phyloP scores from a whole-genome alignment of 371 early-diverging fungal genomes.

The Nematocida major region DNA sequence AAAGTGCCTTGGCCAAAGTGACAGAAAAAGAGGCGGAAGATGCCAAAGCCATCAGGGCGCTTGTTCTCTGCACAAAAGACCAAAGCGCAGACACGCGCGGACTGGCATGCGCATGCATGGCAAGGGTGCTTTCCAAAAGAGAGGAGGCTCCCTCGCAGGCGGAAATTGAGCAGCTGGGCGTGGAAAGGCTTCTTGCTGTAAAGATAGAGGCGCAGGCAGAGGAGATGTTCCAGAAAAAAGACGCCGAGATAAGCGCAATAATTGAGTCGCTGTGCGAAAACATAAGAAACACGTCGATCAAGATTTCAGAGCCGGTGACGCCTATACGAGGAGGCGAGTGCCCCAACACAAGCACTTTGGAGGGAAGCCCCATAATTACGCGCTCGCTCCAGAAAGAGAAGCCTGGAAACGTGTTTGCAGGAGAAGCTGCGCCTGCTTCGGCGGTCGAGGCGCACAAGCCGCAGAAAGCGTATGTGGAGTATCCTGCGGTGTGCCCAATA shows the following conservation, averaged over 20 bases:
- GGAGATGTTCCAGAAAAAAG: conserved; percentile 6
- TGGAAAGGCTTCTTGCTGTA: conserved; percentile 30
- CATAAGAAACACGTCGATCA: conserved; percentile 43
- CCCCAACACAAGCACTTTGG: background rate
- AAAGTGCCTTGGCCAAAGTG: background rate
- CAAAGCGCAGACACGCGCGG: conserved; percentile 1
- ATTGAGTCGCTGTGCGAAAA: conserved; percentile 48
- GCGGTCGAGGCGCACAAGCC: too few relatives aligned
- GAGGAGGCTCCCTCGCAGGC: background rate
- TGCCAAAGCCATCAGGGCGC: background rate
- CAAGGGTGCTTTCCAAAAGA: background rate
- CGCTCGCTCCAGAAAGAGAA: background rate
- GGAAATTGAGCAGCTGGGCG: conserved; percentile 33
- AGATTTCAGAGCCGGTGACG: background rate
- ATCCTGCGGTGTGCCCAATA: background rate
- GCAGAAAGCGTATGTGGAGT: too few relatives aligned
- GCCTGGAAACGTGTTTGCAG: background rate
- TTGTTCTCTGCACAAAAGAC: conserved; percentile 32
- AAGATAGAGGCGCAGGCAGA: conserved; percentile 12
- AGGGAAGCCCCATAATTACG: background rate
- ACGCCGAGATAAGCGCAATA: conserved; percentile 23
- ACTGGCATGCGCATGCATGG: conserved; percentile 8
- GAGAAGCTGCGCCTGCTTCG: too few relatives aligned
- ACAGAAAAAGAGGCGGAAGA: conserved; percentile 5
- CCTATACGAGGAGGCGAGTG: background rate